These are phyloP conservation scores for Eutrema salsugineum DNA, from an alignment of 441 rosid species.

Conservation along the genomic window DNA sequence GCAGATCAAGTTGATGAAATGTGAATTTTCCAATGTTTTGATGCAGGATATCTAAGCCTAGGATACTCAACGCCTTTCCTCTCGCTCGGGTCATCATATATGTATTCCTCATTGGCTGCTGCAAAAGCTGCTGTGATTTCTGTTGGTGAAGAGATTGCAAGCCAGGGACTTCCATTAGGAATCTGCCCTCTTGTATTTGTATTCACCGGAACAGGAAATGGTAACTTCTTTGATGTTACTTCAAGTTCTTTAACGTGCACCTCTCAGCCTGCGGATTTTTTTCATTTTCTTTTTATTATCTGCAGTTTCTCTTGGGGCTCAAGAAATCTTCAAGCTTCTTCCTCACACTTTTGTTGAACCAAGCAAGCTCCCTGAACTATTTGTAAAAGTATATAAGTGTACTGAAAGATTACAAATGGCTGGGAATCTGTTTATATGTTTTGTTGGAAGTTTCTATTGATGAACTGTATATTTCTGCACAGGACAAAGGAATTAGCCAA, in stretches of 20 bases:
- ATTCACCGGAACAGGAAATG: slow-evolving; percentile 87
- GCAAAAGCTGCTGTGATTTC: slow-evolving; percentile 90
- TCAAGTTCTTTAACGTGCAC: neutral
- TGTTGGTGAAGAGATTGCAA: slow-evolving; percentile 87
- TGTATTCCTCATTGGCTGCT: slow-evolving; percentile 86
- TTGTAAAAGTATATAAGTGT: slow-evolving; percentile 40
- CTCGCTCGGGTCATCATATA: slow-evolving; percentile 79
- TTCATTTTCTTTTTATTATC: neutral
- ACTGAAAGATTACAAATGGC: neutral
- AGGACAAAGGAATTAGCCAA: slow-evolving; percentile 46
- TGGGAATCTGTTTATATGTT: neutral
- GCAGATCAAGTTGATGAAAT: slow-evolving; percentile 7
- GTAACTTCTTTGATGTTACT: slow-evolving; percentile 32
- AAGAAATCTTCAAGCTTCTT: slow-evolving; percentile 91
- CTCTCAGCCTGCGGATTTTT: neutral
- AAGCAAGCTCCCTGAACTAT: slow-evolving; percentile 68
- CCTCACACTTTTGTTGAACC: slow-evolving; percentile 86
- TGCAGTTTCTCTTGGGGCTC: slow-evolving; percentile 84
- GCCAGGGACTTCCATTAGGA: slow-evolving; percentile 75
- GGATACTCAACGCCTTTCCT: slow-evolving; percentile 92
- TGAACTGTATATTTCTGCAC: slow-evolving; percentile 15
- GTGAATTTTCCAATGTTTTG: neutral
- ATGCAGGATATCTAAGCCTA: slow-evolving; percentile 71
- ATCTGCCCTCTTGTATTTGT: slow-evolving; percentile 87
- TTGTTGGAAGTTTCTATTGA: neutral